These are phyloP conservation scores for Pichia cactophila DNA, from an alignment of 1,139 yeast genomes.

Conservation along the genomic window DNA sequence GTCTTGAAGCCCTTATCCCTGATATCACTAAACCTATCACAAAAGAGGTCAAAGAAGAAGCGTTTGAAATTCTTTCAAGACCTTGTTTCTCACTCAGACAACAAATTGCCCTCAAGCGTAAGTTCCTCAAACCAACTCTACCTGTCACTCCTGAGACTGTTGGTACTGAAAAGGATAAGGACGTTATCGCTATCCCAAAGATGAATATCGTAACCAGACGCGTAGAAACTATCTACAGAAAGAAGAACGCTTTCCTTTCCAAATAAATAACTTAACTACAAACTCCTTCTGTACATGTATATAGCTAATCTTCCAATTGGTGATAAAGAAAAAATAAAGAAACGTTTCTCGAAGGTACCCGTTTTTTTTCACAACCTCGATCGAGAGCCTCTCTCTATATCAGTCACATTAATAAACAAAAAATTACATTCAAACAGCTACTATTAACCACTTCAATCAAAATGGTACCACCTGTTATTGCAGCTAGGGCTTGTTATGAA, in stretches of 20 bases:
- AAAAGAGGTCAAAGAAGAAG: constrained; percentile 29
- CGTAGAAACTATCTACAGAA: constrained; percentile 35
- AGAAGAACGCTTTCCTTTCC: constrained; percentile 29
- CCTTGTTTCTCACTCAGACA: constrained; percentile 34
- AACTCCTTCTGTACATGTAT: neutral
- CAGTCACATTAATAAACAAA: neutral
- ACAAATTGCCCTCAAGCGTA: constrained; percentile 33
- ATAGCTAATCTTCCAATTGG: neutral
- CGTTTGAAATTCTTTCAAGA: constrained; percentile 31
- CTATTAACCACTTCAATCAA: neutral
- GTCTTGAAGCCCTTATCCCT: constrained; percentile 23
- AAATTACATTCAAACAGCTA: no score
- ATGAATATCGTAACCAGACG: constrained; percentile 43
- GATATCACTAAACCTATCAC: constrained; percentile 21
- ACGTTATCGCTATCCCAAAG: constrained; percentile 34
- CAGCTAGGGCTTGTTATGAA: neutral
- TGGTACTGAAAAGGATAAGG: constrained; percentile 27
- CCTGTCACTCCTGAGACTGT: constrained; percentile 28
- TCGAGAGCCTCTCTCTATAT: no score
- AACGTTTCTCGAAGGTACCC: no score
- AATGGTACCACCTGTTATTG: neutral
- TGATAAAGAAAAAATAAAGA: no score
- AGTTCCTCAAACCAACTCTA: constrained; percentile 35
- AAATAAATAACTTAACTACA: neutral
- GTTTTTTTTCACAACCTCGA: neutral